Evolutionary conservation across 176 grass and related monocot genomes (phyloP).

Genomic region (Tillandsia leiboldiana): DNA sequence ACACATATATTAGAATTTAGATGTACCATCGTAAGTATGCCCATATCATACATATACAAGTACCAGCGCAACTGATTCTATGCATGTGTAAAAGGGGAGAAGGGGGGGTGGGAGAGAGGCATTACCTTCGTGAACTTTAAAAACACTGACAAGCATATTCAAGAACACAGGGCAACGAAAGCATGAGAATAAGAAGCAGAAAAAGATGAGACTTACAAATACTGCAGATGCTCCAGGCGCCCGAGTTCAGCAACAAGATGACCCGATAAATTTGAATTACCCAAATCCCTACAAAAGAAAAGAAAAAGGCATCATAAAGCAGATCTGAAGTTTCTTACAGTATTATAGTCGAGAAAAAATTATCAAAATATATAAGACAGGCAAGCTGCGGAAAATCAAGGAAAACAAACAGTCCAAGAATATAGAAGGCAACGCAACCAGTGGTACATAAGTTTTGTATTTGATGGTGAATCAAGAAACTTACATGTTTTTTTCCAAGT

Average conservation of each 20-base stretch:
- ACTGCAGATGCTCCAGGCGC: slow-evolving; percentile 61
- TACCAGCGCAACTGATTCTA: too few species aligned
- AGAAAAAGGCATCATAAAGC: background rate
- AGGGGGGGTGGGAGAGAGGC: too few species aligned
- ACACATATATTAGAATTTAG: too few species aligned
- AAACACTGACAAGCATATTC: too few species aligned
- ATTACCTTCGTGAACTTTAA: too few species aligned
- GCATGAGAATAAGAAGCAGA: background rate
- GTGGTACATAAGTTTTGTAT: too few species aligned
- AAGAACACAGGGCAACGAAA: background rate
- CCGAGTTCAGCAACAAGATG: slow-evolving; percentile 55
- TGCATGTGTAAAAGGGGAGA: too few species aligned
- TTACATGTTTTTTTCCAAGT: too few species aligned
- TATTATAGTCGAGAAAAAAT: background rate
- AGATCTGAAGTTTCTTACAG: background rate
- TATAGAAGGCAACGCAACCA: too few species aligned
- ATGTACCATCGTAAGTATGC: too few species aligned
- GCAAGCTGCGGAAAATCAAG: background rate
- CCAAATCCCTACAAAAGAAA: slow-evolving; percentile 48
- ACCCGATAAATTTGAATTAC: slow-evolving; percentile 71
- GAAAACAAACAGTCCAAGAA: background rate
- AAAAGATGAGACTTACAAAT: slow-evolving; percentile 38
- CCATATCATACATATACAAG: too few species aligned
- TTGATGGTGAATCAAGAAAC: too few species aligned
- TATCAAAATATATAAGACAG: background rate